These are phyloP conservation scores for Tetrapisispora iriomotensis DNA, from an alignment of 805 yeast species.

Conservation along the genomic window DNA sequence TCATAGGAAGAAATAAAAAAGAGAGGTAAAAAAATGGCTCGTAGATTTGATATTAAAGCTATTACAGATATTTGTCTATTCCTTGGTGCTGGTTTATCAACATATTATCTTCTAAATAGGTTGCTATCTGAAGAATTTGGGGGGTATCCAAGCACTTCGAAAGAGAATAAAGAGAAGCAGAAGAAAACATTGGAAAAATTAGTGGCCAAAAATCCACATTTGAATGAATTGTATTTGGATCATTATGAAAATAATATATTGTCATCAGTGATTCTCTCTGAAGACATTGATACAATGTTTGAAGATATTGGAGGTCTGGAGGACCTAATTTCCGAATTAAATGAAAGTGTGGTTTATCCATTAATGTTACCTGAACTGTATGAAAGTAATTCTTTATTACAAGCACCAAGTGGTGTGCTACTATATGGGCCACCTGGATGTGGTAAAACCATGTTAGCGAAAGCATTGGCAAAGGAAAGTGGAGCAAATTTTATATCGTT, in stretches of 20 bases:
- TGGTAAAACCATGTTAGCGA: conserved; percentile 95
- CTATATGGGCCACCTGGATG: conserved; percentile 96
- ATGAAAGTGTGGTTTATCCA: conserved; percentile 85
- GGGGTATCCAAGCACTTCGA: conserved; percentile 34
- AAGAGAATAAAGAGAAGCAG: conserved; percentile 54
- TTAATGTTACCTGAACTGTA: conserved; percentile 68
- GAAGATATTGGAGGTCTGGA: conserved; percentile 85
- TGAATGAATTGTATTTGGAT: conserved; percentile 40
- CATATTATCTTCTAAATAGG: conserved; percentile 49
- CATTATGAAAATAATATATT: conserved; percentile 72
- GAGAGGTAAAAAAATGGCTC: conserved; percentile 25
- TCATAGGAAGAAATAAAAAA: too few species aligned
- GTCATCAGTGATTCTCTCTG: conserved; percentile 72
- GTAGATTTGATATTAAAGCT: conserved; percentile 31
- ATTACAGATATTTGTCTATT: conserved; percentile 41
- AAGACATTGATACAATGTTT: conserved; percentile 68
- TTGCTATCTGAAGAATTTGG: conserved; percentile 37
- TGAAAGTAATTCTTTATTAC: conserved; percentile 60
- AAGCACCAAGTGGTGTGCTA: conserved; percentile 90
- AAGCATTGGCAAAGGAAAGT: conserved; percentile 85
- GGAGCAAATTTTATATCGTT: conserved; percentile 87
- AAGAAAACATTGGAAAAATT: conserved; percentile 48
- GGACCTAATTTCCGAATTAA: conserved; percentile 67
- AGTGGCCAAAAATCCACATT: conserved; percentile 47
- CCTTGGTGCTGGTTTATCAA: conserved; percentile 57